phyloP scores from a whole-genome alignment of 2,329 filamentous ascomycete species.

The Berkeleyomyces basicola region DNA sequence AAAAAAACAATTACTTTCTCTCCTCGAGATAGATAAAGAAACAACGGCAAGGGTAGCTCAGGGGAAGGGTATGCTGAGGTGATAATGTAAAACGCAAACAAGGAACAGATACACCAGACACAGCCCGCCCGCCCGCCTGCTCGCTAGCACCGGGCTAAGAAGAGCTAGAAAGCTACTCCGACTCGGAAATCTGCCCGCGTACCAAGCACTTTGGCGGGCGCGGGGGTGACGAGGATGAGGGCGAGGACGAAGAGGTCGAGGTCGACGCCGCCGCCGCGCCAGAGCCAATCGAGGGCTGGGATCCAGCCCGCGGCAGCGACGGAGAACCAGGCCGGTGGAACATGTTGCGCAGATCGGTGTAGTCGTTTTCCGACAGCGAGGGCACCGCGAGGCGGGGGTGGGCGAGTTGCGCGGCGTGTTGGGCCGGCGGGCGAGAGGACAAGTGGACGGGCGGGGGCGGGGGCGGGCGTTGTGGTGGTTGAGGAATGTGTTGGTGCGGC shows the following conservation, averaged over 20 bases:
- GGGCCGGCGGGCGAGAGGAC: not conserved
- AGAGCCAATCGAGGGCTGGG: not conserved
- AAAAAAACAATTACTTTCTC: not conserved
- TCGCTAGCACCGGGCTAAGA: not conserved
- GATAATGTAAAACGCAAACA: too few relatives aligned
- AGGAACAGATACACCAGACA: too few relatives aligned
- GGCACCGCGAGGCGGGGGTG: constrained; percentile 4
- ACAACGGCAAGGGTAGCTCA: too few relatives aligned
- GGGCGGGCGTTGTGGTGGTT: not conserved
- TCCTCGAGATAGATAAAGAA: too few relatives aligned
- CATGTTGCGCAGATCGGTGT: constrained; percentile 12
- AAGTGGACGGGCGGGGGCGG: not conserved
- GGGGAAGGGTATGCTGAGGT: too few relatives aligned
- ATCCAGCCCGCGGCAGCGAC: not conserved
- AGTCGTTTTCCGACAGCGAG: constrained; percentile 11
- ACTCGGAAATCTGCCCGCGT: not conserved
- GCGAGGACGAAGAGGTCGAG: not conserved
- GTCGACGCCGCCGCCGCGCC: too few relatives aligned
- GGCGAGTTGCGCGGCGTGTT: not conserved
- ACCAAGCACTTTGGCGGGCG: not conserved
- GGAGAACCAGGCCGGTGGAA: constrained; percentile 10
- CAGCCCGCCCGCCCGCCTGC: too few relatives aligned
- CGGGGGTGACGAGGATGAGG: not conserved
- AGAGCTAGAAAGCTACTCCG: not conserved
- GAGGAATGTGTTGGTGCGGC: not conserved